These are phyloP conservation scores for Naematelia aurantialba DNA, from an alignment of 768 basidiomycete species.

Conservation along the genomic window DNA sequence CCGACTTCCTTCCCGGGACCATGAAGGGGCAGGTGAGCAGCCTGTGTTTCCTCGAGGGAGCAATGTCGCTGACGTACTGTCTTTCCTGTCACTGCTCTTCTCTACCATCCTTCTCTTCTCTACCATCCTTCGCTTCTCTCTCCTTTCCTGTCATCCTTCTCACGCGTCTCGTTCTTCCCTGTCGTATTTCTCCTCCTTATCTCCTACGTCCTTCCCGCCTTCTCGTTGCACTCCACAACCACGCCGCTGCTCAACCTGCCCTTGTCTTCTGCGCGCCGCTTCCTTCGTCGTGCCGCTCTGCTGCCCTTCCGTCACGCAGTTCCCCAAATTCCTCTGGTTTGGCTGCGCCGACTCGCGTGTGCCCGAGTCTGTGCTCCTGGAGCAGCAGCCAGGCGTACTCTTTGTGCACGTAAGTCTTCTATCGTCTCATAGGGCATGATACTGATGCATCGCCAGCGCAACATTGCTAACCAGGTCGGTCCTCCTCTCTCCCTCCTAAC, in stretches of 20 bases:
- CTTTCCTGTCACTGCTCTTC: not conserved
- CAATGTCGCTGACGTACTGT: constrained; percentile 57
- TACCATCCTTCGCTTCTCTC: not conserved
- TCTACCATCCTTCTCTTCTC: constrained; percentile 11
- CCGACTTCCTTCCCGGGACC: constrained; percentile 62
- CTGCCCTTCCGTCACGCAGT: constrained; percentile 21
- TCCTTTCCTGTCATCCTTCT: not conserved
- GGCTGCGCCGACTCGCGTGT: constrained; percentile 72
- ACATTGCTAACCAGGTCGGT: constrained; percentile 73
- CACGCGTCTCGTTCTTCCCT: not conserved
- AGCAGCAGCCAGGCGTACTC: constrained; percentile 65
- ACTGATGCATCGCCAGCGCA: constrained; percentile 56
- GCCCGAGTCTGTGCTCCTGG: constrained; percentile 63
- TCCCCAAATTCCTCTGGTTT: constrained; percentile 48
- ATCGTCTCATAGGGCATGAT: not conserved
- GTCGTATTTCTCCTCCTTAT: not conserved
- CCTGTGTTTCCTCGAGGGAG: constrained; percentile 69
- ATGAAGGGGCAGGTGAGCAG: constrained; percentile 64
- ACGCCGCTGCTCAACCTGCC: not conserved
- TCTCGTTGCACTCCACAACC: not conserved
- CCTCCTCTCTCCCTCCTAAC: not conserved
- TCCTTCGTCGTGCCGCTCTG: no score
- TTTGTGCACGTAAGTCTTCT: constrained; percentile 54
- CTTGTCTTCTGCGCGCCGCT: no score
- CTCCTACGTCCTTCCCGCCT: not conserved